Percentiles rank a stretch among this genome's conserved stretches.
These are phyloP conservation scores for Skeletonema costatum DNA, from an alignment of 108 stramenopile genomes.

Conservation along the genomic window DNA sequence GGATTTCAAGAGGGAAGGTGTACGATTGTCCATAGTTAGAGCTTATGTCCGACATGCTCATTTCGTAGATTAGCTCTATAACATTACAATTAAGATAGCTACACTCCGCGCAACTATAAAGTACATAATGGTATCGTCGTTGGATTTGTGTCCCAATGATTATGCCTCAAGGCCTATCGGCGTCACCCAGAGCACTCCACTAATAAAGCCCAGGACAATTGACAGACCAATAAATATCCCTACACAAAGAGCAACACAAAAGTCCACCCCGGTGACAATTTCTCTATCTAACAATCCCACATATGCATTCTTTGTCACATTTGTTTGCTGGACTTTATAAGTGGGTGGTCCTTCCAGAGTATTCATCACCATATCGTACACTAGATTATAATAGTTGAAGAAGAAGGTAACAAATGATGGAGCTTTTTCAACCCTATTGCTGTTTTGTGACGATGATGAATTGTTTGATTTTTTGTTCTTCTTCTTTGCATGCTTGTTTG, in stretches of 20 bases:
- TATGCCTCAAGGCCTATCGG: conserved; percentile 12
- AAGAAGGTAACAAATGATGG: conserved; percentile 24
- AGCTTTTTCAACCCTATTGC: neutral
- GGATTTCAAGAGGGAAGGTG: conserved; percentile 43
- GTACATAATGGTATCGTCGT: neutral
- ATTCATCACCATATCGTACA: conserved; percentile 11
- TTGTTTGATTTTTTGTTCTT: conserved; percentile 41
- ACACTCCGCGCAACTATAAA: too few species aligned
- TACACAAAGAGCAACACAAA: conserved; percentile 54
- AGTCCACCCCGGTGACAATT: conserved; percentile 48
- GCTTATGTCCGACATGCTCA: neutral
- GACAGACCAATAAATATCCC: conserved; percentile 63
- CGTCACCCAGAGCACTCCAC: conserved; percentile 65
- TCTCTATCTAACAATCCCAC: conserved; percentile 60
- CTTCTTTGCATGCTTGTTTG: conserved; percentile 12
- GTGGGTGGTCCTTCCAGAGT: conserved; percentile 2
- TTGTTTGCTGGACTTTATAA: neutral
- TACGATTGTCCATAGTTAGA: neutral
- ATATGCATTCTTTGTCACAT: neutral
- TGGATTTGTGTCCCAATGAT: neutral
- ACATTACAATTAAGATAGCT: too few species aligned
- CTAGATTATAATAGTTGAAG: conserved; percentile 22
- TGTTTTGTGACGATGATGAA: neutral
- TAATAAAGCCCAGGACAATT: conserved; percentile 68
- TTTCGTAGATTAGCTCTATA: neutral